phyloP scores from a whole-genome alignment of 257 asterid genomes.

The Salvia rosmarinus region DNA sequence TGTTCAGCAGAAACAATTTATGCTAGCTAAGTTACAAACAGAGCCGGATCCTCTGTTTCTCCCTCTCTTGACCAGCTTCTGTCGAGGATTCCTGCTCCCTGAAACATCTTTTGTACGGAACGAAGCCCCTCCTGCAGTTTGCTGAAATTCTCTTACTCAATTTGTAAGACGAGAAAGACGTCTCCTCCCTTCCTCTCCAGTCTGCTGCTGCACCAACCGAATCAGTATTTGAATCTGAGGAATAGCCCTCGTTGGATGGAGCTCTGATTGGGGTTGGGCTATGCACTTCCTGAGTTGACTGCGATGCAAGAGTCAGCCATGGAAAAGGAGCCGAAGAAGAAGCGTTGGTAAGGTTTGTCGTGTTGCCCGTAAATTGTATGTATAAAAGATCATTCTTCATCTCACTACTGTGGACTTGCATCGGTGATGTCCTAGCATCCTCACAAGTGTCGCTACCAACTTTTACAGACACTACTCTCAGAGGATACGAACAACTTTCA shows the following conservation, averaged over 20 bases:
- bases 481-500: constrained; percentile 34
- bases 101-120: constrained; percentile 81
- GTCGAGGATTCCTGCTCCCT: constrained; percentile 47
- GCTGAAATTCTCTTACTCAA: constrained; percentile 42
- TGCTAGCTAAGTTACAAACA: constrained; percentile 44
- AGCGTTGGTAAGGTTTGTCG: not conserved
- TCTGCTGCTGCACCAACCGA: constrained; percentile 35
- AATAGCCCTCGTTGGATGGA: constrained; percentile 50
- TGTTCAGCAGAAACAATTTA: not conserved
- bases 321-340: constrained; percentile 36
- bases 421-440: constrained; percentile 26
- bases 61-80: constrained; percentile 54
- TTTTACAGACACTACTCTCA: constrained; percentile 42
- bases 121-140: constrained; percentile 60
- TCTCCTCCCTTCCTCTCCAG: constrained; percentile 27
- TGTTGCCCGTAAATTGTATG: constrained; percentile 22
- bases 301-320: constrained; percentile 44
- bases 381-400: constrained; percentile 20
- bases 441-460: constrained; percentile 29
- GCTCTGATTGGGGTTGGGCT: constrained; percentile 64
- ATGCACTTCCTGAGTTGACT: constrained; percentile 44
- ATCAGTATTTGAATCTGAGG: constrained; percentile 50
- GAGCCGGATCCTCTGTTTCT: constrained; percentile 59
- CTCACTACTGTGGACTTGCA: constrained; percentile 21
- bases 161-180: constrained; percentile 33